A percentile compares a stretch with the other conserved stretches of the same genome.
Evolutionary conservation across 2,329 filamentous ascomycete genomes (phyloP).

Genomic region (Penicillium rolfsii): DNA sequence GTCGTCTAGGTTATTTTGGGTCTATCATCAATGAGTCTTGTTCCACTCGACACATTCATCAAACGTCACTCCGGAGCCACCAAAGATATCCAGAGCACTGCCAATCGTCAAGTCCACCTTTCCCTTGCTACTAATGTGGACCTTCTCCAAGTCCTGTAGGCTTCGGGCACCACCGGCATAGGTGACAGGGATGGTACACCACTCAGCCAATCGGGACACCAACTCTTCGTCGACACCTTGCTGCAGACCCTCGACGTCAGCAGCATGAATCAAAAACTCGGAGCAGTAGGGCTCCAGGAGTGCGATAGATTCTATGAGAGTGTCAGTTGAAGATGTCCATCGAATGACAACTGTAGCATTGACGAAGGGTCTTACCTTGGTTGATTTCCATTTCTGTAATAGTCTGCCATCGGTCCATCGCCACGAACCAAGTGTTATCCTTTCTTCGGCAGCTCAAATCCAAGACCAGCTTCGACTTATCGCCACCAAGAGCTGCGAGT

Average conservation of each 20-base stretch:
- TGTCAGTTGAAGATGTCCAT: not conserved
- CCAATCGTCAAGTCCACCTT: slow-evolving; percentile 94
- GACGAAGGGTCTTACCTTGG: slow-evolving; percentile 60
- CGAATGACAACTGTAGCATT: not conserved
- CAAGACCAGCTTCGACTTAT: slow-evolving; percentile 83
- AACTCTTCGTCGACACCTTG: slow-evolving; percentile 86
- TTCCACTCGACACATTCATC: slow-evolving; percentile 93
- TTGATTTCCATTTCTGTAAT: slow-evolving; percentile 95
- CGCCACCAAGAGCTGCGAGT: slow-evolving; percentile 70
- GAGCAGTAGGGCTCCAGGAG: slow-evolving; percentile 87
- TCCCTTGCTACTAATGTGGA: slow-evolving; percentile 75
- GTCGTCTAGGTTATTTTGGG: slow-evolving; percentile 49
- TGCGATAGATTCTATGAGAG: slow-evolving; percentile 71
- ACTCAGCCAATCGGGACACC: slow-evolving; percentile 73
- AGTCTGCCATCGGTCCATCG: slow-evolving; percentile 99
- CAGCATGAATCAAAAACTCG: slow-evolving; percentile 95
- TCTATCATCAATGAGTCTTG: slow-evolving; percentile 63
- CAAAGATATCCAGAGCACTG: slow-evolving; percentile 94
- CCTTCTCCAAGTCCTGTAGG: slow-evolving; percentile 78
- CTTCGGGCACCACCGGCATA: slow-evolving; percentile 92
- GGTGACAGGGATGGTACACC: slow-evolving; percentile 91
- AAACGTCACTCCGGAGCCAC: slow-evolving; percentile 82
- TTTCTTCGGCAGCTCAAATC: slow-evolving; percentile 87
- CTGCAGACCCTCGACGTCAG: slow-evolving; percentile 94
- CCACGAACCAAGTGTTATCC: slow-evolving; percentile 85